Base-by-base conservation (phyloP, 306 rosid species). In the Quercus engelmannii region DNA sequence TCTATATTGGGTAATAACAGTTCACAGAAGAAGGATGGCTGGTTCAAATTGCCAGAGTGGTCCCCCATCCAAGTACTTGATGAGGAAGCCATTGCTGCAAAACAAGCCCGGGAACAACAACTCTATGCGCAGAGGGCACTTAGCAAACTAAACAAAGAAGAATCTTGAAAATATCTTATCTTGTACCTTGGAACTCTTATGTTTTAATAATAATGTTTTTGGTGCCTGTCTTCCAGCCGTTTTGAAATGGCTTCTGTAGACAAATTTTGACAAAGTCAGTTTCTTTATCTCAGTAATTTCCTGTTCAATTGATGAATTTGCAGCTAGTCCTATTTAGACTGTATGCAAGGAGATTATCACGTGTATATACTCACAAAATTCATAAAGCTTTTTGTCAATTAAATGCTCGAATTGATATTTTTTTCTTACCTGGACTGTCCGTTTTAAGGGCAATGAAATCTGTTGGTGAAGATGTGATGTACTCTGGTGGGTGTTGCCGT, bases 41-140 rank as follows among this genome's bases (percentile, higher is more conserved):
- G 89, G 95, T 81, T 91, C 41, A 90, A 83, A 78, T 78, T 88
- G 87, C 99, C 99, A 0, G 94, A 93, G 69, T 95, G 99, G 99
- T 93, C 90, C 25, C 99, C 98, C 0, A 91, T 95, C 80, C 79
- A 43, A 79, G 80, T 93, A 56, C 94, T 95, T 9, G 94, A 95
- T 13, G 99, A 95, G 73, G 98, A 93, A 83, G 96, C 87, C 63
- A 84, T 90, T 30, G 96, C 98, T 76, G 89, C 84, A 19, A 95
- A 93, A 79, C 83, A 82, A 78, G 97, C 91, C 75, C 90, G 79
- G 77, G 92, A 95, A 72, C 86, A 90, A 68, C 82, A 91, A 81
- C 83, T 89, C 59, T 85, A 84, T 72, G 87, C 89, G 3, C 97
- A 90, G 71, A 87, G 87, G 76, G 92, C 74, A 17, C 82, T 90